Evolutionary conservation across 768 basidiomycete genomes (phyloP).

Genomic region (Amanita muscaria): DNA sequence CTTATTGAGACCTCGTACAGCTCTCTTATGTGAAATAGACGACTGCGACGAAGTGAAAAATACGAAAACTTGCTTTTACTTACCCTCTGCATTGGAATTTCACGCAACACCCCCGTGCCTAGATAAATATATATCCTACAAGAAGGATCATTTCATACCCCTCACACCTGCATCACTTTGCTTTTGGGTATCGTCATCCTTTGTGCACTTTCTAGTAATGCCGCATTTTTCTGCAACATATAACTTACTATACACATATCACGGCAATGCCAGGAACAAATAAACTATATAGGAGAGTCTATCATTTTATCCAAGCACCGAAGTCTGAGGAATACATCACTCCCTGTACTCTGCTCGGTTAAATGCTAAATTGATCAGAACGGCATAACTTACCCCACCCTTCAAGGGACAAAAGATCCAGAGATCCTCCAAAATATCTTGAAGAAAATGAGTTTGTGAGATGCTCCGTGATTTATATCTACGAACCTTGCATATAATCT

Average conservation of each 20-base stretch:
- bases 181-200: slow-evolving; percentile 19
- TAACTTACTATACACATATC: slow-evolving; percentile 10
- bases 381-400: slow-evolving; percentile 58
- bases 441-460: slow-evolving; percentile 7
- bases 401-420: slow-evolving; percentile 74
- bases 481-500: slow-evolving; percentile 55
- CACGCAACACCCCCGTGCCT: slow-evolving; percentile 13
- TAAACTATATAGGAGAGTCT: slow-evolving; percentile 29
- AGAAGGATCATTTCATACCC: slow-evolving; percentile 37
- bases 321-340: slow-evolving; percentile 42
- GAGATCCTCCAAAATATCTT: slow-evolving; percentile 80
- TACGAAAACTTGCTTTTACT: slow-evolving; percentile 4
- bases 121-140: slow-evolving; percentile 14
- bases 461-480: too few species aligned
- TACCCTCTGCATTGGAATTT: slow-evolving; percentile 14
- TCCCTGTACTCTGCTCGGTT: slow-evolving; percentile 23
- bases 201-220: slow-evolving; percentile 26
- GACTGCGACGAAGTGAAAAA: slow-evolving; percentile 30
- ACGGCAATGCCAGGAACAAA: not conserved
- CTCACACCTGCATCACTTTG: slow-evolving; percentile 29
- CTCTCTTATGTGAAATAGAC: slow-evolving; percentile 22
- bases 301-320: slow-evolving; percentile 42
- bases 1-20: not conserved
- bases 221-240: slow-evolving; percentile 27
- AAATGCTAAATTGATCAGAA: slow-evolving; percentile 1